A percentile compares a stretch with the other conserved stretches of the same genome.
Conservation (phyloP, 1,139 yeast genomes). For the Saccharomycopsis hybrid region DNA sequence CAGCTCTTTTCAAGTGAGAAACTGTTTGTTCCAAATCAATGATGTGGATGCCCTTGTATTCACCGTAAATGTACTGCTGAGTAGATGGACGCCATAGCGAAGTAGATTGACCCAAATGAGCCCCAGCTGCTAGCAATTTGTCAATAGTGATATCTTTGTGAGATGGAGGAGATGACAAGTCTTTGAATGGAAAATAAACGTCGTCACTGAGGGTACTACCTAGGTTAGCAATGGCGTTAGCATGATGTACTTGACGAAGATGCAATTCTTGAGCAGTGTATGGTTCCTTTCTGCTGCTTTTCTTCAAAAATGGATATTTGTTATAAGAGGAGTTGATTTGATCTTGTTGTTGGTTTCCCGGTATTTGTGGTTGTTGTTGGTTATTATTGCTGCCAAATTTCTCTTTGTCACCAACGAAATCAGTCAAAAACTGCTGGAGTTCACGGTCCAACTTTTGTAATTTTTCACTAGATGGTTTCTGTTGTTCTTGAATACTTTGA, state of each 20-base stretch:
- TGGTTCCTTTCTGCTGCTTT: constrained; percentile 36
- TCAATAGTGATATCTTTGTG: constrained; percentile 56
- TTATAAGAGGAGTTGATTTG: constrained; percentile 9
- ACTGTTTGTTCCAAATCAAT: constrained; percentile 85
- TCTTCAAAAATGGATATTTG: constrained; percentile 31
- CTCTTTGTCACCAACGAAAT: constrained; percentile 16
- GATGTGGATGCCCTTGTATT: constrained; percentile 80
- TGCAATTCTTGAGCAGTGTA: constrained; percentile 74
- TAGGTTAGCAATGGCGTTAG: constrained; percentile 42
- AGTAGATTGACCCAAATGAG: constrained; percentile 87
- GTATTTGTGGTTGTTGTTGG: neutral
- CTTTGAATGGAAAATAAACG: constrained; percentile 66
- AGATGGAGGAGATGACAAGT: constrained; percentile 51
- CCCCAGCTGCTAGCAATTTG: constrained; percentile 82
- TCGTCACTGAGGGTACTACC: constrained; percentile 60
- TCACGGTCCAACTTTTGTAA: constrained; percentile 10
- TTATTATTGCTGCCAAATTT: constrained; percentile 9
- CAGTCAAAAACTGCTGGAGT: constrained; percentile 14
- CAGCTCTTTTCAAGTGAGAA: constrained; percentile 67
- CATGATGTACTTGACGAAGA: constrained; percentile 59
- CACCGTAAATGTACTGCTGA: constrained; percentile 83
- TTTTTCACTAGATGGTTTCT: neutral
- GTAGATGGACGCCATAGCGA: constrained; percentile 77
- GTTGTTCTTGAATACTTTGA: neutral
- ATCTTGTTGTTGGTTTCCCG: neutral